A percentile compares a stretch with the other conserved stretches of the same genome.
phyloP scores from a whole-genome alignment of 2,329 filamentous ascomycete species.

The Phialophora expanda region DNA sequence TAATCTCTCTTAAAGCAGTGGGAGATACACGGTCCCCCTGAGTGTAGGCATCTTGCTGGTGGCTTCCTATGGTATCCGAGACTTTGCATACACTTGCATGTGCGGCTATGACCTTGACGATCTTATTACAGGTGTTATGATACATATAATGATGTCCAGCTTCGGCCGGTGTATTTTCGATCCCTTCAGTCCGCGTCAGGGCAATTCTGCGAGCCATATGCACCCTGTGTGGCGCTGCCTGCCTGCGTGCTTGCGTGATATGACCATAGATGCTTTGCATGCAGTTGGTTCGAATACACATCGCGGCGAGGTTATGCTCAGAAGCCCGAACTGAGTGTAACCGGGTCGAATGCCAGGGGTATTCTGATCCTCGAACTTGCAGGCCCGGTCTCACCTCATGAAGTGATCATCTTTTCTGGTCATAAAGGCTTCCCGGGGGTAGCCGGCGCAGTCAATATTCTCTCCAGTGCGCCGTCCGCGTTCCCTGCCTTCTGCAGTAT shows the following conservation, averaged over 20 bases:
- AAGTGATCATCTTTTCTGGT: neutral
- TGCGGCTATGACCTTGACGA: neutral
- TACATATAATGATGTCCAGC: neutral
- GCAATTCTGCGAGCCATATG: neutral
- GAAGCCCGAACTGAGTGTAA: neutral
- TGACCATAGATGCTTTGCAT: neutral
- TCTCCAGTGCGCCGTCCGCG: neutral
- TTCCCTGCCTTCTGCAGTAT: slow-evolving; percentile 3
- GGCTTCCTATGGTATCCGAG: neutral
- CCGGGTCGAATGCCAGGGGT: too few species aligned
- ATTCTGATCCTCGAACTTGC: neutral
- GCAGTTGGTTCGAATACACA: neutral
- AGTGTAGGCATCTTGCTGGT: neutral
- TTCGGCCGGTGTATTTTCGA: neutral
- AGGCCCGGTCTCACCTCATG: neutral
- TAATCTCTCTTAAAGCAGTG: too few species aligned
- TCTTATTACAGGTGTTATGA: neutral
- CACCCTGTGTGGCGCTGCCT: too few species aligned
- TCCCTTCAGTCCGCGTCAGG: neutral
- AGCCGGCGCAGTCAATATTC: neutral
- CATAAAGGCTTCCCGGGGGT: neutral
- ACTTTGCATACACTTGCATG: neutral
- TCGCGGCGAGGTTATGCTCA: neutral
- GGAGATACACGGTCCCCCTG: too few species aligned
- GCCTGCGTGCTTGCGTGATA: neutral